Evolutionary conservation across 768 basidiomycete genomes (phyloP).

Genomic region (Sarcodon aspratus): DNA sequence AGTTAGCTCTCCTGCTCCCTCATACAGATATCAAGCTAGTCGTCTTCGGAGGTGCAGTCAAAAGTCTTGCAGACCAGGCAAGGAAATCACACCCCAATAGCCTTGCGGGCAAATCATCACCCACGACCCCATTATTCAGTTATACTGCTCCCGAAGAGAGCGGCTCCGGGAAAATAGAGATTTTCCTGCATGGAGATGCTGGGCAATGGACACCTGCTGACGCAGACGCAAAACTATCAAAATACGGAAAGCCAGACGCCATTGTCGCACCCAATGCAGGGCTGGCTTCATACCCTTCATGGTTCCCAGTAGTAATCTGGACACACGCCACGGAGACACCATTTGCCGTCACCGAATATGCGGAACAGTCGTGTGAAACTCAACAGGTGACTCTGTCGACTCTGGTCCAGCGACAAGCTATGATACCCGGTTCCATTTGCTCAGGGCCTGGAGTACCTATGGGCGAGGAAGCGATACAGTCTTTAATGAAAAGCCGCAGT

Average conservation of each 20-base stretch:
- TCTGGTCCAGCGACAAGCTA: neutral
- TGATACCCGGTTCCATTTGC: too few relatives aligned
- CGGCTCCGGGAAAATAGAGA: conserved; percentile 26
- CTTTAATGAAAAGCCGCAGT: neutral
- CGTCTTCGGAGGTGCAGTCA: too few relatives aligned
- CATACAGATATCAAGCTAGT: too few relatives aligned
- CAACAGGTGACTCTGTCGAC: neutral
- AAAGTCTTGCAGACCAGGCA: conserved; percentile 19
- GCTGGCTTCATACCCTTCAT: conserved; percentile 22
- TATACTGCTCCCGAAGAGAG: conserved; percentile 26
- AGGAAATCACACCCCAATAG: conserved; percentile 14
- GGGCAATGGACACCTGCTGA: conserved; percentile 11
- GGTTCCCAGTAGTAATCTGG: conserved; percentile 20
- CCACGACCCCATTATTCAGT: conserved; percentile 15
- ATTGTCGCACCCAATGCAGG: conserved; percentile 31
- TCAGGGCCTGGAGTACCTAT: neutral
- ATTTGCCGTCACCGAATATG: conserved; percentile 7
- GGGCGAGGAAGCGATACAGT: neutral
- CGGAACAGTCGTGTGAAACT: conserved; percentile 3
- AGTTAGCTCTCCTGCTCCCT: too few relatives aligned
- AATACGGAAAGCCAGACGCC: conserved; percentile 23
- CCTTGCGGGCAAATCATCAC: conserved; percentile 15
- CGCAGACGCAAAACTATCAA: conserved; percentile 14
- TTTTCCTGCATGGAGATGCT: conserved; percentile 18
- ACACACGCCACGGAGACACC: conserved; percentile 3